Percentiles rank a stretch among this genome's conserved stretches.
These are phyloP conservation scores for Urochloa ruziziensis DNA, from an alignment of 176 grass and related monocot genomes.

Conservation along the genomic window DNA sequence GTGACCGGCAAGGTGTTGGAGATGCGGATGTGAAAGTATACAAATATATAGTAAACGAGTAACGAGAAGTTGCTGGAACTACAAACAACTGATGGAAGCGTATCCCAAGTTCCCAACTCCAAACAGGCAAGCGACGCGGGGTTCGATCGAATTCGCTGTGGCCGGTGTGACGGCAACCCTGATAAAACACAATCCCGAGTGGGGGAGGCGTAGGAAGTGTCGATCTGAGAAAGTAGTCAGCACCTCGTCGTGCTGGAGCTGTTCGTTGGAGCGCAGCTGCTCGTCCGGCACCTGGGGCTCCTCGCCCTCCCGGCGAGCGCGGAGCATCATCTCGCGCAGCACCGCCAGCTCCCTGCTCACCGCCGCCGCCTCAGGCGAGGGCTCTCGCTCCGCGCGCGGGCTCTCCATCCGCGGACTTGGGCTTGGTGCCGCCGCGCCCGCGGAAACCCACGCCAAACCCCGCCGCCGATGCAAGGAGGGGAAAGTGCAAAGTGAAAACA, in stretches of 20 bases:
- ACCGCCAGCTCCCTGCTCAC: neutral
- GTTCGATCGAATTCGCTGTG: neutral
- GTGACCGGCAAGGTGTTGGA: too few species aligned
- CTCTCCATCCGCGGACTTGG: neutral
- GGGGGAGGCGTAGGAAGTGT: neutral
- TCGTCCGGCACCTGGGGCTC: slow-evolving; percentile 32
- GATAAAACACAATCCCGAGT: neutral
- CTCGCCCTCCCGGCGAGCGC: slow-evolving; percentile 6
- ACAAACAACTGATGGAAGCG: neutral
- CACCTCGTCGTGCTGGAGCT: slow-evolving; percentile 46
- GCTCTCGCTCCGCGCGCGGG: neutral
- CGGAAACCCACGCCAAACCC: too few species aligned
- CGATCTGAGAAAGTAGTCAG: neutral
- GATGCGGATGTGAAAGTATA: too few species aligned
- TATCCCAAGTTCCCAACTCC: neutral
- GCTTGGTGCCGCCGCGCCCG: neutral
- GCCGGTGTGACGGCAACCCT: neutral
- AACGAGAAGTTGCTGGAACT: neutral
- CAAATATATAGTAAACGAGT: neutral
- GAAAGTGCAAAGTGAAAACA: too few species aligned
- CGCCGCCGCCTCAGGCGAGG: neutral
- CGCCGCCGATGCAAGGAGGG: too few species aligned
- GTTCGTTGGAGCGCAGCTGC: slow-evolving; percentile 33
- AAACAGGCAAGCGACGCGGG: neutral
- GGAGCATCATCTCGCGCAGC: slow-evolving; percentile 17